Evolutionary conservation across 2,329 filamentous ascomycete genomes (phyloP).

Genomic region (Botrytis fragariae): DNA sequence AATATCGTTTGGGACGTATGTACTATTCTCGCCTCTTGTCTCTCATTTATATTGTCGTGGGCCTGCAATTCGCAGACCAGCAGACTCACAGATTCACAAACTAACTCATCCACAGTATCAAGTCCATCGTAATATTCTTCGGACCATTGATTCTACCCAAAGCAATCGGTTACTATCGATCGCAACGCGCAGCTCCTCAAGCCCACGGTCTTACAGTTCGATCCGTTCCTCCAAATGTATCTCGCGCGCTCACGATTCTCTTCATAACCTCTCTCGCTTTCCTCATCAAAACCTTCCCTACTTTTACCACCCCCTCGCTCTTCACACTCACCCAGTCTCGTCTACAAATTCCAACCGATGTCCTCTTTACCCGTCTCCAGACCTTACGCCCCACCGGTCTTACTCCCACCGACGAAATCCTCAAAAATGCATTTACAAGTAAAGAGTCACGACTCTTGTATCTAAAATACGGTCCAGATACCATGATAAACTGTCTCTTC

Average conservation of each 20-base stretch:
- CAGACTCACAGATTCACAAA: not conserved
- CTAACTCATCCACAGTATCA: conserved; percentile 40
- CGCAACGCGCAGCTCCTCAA: conserved; percentile 45
- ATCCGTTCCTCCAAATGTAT: conserved; percentile 52
- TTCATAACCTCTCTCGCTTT: conserved; percentile 51
- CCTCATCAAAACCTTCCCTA: conserved; percentile 62
- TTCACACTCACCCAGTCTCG: conserved; percentile 76
- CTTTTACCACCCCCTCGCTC: conserved; percentile 74
- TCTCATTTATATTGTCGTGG: conserved; percentile 37
- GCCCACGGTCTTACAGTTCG: conserved; percentile 50
- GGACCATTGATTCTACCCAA: conserved; percentile 71
- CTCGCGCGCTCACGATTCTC: conserved; percentile 60
- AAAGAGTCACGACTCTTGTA: conserved; percentile 76
- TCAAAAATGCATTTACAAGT: conserved; percentile 67
- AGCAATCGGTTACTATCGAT: conserved; percentile 62
- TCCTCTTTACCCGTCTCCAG: conserved; percentile 75
- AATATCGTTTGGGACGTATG: conserved; percentile 51
- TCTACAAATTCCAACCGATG: conserved; percentile 79
- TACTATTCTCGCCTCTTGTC: conserved; percentile 22
- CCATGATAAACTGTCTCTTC: conserved; percentile 75
- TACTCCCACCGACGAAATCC: conserved; percentile 58
- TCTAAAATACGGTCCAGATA: conserved; percentile 74
- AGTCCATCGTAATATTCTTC: conserved; percentile 52
- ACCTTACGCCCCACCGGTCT: conserved; percentile 52
- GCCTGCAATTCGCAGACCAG: not conserved